These are phyloP conservation scores for Aspergillus ostianus DNA, from an alignment of 495 filamentous ascomycete species.

Conservation along the genomic window DNA sequence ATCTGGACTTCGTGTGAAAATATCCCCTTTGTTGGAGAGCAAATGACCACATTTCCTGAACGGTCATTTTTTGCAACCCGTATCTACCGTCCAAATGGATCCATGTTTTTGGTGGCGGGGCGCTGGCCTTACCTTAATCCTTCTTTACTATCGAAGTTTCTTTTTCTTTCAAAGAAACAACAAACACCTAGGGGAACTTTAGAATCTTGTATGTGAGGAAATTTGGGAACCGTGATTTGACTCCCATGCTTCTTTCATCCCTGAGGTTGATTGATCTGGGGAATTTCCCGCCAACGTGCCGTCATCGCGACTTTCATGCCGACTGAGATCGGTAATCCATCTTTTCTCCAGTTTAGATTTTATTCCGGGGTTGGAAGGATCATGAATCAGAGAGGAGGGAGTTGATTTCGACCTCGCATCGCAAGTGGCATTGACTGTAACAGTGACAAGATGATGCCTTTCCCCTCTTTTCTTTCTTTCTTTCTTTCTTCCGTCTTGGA, in stretches of 20 bases:
- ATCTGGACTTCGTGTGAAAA: background rate
- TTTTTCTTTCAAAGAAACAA: background rate
- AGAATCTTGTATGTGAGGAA: background rate
- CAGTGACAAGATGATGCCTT: too few relatives aligned
- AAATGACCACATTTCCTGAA: too few relatives aligned
- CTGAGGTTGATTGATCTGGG: slow-evolving; percentile 1
- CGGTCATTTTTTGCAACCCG: too few relatives aligned
- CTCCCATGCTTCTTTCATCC: background rate
- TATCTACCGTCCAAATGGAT: too few relatives aligned
- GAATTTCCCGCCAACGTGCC: slow-evolving; percentile 8
- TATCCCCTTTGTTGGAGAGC: background rate
- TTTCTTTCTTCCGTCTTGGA: too few relatives aligned
- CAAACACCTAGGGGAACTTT: background rate
- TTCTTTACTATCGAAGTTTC: background rate
- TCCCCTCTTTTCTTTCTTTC: too few relatives aligned
- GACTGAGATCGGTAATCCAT: background rate
- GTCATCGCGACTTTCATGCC: background rate
- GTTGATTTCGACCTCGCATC: too few relatives aligned
- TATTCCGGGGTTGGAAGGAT: too few relatives aligned
- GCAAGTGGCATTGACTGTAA: too few relatives aligned
- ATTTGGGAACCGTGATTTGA: background rate
- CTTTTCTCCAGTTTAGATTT: background rate
- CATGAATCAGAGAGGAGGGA: too few relatives aligned
- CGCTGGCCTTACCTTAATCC: too few relatives aligned
- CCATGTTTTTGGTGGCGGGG: too few relatives aligned